Evolutionary conservation across 352 stramenopile species (phyloP).

Genomic region (Globisporangium nodosum): DNA sequence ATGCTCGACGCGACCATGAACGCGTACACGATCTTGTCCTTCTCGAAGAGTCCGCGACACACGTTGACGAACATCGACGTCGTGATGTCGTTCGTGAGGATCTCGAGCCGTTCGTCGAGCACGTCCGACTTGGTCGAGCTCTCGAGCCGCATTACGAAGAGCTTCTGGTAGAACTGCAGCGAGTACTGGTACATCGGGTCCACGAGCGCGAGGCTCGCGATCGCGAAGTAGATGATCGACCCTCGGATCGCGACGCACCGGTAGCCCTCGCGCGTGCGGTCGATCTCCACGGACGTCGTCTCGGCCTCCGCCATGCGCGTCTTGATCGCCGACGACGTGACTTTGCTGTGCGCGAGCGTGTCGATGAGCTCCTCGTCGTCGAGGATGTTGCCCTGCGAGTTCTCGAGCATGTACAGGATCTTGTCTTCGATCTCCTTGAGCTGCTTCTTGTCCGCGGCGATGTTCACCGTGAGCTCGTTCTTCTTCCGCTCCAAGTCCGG

Average conservation of each 20-base stretch:
- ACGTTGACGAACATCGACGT: slow-evolving; percentile 93
- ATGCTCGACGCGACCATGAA: slow-evolving; percentile 92
- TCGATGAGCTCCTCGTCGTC: slow-evolving; percentile 94
- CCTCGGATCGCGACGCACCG: slow-evolving; percentile 86
- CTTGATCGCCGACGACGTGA: slow-evolving; percentile 88
- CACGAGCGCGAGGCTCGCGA: slow-evolving; percentile 88
- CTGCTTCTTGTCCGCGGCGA: slow-evolving; percentile 90
- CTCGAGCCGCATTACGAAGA: slow-evolving; percentile 89
- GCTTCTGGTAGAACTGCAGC: slow-evolving; percentile 91
- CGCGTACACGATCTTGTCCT: slow-evolving; percentile 94
- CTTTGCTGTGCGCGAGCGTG: slow-evolving; percentile 86
- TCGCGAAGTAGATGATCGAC: slow-evolving; percentile 93
- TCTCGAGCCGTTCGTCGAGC: slow-evolving; percentile 77
- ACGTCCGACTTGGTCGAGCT: slow-evolving; percentile 77
- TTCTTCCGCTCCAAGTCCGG: slow-evolving; percentile 91
- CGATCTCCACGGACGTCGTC: slow-evolving; percentile 88
- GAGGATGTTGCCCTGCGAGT: slow-evolving; percentile 91
- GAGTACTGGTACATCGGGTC: slow-evolving; percentile 96
- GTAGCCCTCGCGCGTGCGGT: slow-evolving; percentile 88
- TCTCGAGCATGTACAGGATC: slow-evolving; percentile 92
- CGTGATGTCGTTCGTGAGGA: slow-evolving; percentile 91
- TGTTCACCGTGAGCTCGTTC: slow-evolving; percentile 90
- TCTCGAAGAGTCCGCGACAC: slow-evolving; percentile 92
- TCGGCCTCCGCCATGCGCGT: slow-evolving; percentile 88
- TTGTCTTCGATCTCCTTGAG: slow-evolving; percentile 95